Evolutionary conservation across 257 asterid species (phyloP), one percentile per base, ranked within the genome.

Genomic region (Solanum rostratum): DNA sequence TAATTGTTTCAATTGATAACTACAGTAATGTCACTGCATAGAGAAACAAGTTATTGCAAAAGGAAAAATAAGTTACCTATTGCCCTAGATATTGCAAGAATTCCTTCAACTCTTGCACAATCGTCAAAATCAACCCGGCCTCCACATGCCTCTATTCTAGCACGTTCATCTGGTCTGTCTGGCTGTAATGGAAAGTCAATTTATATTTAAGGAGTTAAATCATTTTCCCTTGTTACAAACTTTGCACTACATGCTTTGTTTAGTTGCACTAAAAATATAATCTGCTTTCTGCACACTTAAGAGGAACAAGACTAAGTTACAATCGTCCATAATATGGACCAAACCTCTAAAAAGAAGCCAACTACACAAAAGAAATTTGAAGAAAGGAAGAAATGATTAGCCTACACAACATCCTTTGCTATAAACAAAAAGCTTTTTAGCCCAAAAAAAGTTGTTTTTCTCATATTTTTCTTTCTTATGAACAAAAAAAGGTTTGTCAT

Each of bases 51-150:
- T 12, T 43, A 20, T 13, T 30, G 33, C 33, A 30, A 30, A 30
- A 30, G 33, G 33, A 30, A 30, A 30, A 30, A 1, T 1, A 30
- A 29, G 80, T 71, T 81, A 85, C 88, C 88, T 27, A 86, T 86
- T 10, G 88, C 86, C 7, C 88, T 49, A 49, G 88, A 86, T 24
- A 66, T 86, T 1, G 82, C 84, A 3, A 86, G 86, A 37, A 86
- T 83, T 14, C 86, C 84, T 68, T 50, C 60, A 20, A 86, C 86
- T 60, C 86, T 63, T 0, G 86, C 81, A 52, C 81, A 79, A 78
- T 53, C 74, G 6, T 39, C 16, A 53, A 22, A 59, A 13, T 62
- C 6, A 22, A 86, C 86, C 12, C 3, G 18, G 83, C 86, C 12
- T 3, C 33, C 33, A 30, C 33, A 1, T 30, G 33, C 2, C 33